Conservation (phyloP, 495 filamentous ascomycete genomes). For the Penicillium odoratum region DNA sequence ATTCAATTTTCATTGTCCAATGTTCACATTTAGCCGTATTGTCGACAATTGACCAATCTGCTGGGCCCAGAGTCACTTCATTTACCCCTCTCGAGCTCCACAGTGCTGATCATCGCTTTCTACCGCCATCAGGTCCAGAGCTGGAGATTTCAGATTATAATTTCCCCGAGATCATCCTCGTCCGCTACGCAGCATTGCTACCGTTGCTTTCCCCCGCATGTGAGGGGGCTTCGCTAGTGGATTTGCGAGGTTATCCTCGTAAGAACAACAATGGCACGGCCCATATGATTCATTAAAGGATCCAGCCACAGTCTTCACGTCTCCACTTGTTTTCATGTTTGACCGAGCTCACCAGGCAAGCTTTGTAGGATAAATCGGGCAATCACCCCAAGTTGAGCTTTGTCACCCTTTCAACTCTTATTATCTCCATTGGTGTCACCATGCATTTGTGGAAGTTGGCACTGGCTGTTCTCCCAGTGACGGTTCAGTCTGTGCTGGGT, state of each 20-base stretch:
- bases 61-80: background rate
- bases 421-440: background rate
- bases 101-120: slow-evolving; percentile 26
- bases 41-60: background rate
- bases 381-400: background rate
- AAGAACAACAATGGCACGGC: slow-evolving; percentile 8
- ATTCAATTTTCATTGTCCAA: no score
- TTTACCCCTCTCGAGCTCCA: slow-evolving; percentile 22
- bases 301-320: background rate
- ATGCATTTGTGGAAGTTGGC: slow-evolving; percentile 23
- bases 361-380: slow-evolving; percentile 5
- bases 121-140: slow-evolving; percentile 8
- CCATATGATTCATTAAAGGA: slow-evolving; percentile 1
- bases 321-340: slow-evolving; percentile 11
- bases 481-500: slow-evolving; percentile 15
- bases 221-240: background rate
- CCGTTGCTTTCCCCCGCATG: slow-evolving; percentile 28
- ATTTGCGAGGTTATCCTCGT: background rate
- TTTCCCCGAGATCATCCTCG: slow-evolving; percentile 10
- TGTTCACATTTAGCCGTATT: no score
- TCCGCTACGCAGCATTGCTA: slow-evolving; percentile 20
- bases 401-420: background rate
- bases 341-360: background rate
- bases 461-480: slow-evolving; percentile 18
- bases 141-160: slow-evolving; percentile 11